Evolutionary conservation across 208 protist genomes (phyloP).

Genomic region (Leishmania tarentolae): DNA sequence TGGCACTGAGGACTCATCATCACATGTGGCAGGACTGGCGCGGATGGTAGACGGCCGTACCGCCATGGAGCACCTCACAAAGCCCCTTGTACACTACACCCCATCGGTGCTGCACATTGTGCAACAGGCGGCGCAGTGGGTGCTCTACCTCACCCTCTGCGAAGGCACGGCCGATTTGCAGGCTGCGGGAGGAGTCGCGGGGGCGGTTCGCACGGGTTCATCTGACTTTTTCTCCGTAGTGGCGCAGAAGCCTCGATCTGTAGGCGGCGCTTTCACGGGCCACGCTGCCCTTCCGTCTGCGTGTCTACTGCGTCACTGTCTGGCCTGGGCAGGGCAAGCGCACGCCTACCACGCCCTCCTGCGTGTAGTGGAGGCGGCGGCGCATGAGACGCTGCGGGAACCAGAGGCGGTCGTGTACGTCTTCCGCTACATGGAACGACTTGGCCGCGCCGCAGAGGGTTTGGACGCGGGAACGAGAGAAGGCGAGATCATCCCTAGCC

Average conservation of each 20-base stretch:
- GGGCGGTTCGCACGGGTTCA: background rate
- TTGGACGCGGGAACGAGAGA: background rate
- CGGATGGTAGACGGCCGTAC: slow-evolving; percentile 30
- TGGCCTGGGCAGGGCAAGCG: slow-evolving; percentile 28
- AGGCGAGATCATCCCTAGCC: background rate
- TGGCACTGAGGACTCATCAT: background rate
- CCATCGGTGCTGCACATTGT: slow-evolving; percentile 31
- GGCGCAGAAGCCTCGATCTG: background rate
- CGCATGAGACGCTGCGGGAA: slow-evolving; percentile 28
- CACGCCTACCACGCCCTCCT: slow-evolving; percentile 21
- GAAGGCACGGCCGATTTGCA: slow-evolving; percentile 38
- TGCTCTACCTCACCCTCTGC: slow-evolving; percentile 55
- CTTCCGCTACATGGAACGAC: slow-evolving; percentile 20
- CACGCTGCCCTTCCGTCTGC: background rate
- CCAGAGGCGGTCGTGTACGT: slow-evolving; percentile 26
- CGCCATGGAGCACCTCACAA: slow-evolving; percentile 36
- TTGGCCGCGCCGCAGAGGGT: slow-evolving; percentile 9
- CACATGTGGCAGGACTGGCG: slow-evolving; percentile 6
- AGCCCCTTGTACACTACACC: slow-evolving; percentile 31
- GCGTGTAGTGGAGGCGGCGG: slow-evolving; percentile 25
- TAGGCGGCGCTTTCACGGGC: background rate
- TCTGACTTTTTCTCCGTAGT: background rate
- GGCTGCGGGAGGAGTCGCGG: background rate
- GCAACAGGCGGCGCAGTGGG: slow-evolving; percentile 46
- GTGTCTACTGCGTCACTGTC: slow-evolving; percentile 22